Conservation (phyloP, 108 stramenopile species). For the Conticribra weissflogii region DNA sequence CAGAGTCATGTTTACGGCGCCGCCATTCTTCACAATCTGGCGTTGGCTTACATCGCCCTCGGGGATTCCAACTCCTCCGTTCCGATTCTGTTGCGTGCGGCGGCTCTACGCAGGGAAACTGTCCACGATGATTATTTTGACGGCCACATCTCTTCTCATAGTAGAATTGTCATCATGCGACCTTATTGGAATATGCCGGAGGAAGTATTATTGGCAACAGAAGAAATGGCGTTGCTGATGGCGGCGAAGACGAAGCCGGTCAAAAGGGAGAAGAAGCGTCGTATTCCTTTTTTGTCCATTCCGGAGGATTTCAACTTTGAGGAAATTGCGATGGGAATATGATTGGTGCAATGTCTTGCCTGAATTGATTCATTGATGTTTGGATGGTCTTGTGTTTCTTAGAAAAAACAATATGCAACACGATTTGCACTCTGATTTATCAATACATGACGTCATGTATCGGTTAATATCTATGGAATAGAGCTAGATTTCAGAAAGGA, state of each 20-base stretch:
- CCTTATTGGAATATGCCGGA: conserved; percentile 30
- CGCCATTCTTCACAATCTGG: conserved; percentile 43
- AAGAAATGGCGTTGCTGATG: conserved; percentile 30
- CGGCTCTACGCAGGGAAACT: conserved; percentile 23
- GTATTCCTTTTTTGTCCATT: conserved; percentile 17
- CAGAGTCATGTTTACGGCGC: conserved; percentile 11
- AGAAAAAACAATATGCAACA: no score
- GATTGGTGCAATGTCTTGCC: background rate
- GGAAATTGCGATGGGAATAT: conserved; percentile 8
- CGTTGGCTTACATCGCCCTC: conserved; percentile 26
- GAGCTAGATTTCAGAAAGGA: no score
- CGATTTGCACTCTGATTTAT: no score
- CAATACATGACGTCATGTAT: no score
- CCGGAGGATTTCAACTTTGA: conserved; percentile 14
- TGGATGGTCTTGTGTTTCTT: no score
- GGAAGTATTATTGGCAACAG: conserved; percentile 28
- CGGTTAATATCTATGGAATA: no score
- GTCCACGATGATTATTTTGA: no score
- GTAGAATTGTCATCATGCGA: background rate
- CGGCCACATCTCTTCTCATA: no score
- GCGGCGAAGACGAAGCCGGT: conserved; percentile 8
- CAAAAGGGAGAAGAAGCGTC: conserved; percentile 6
- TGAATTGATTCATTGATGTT: no score
- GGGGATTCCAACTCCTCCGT: conserved; percentile 31
- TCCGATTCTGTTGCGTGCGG: conserved; percentile 25